These are phyloP conservation scores for Planoprotostelium fungivorum DNA, from an alignment of 78 protist species.

Conservation along the genomic window DNA sequence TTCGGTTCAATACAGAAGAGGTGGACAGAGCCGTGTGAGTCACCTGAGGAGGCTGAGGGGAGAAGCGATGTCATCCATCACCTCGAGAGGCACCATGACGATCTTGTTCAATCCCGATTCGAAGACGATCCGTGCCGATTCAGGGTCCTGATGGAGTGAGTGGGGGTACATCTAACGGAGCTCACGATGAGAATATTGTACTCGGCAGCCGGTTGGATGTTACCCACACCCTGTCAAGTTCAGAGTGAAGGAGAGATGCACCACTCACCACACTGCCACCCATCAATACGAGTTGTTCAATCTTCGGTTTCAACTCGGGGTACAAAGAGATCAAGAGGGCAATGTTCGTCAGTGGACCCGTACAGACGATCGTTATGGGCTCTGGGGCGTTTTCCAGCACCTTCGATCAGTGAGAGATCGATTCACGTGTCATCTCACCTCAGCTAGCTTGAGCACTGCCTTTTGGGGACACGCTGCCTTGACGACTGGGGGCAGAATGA, in stretches of 20 bases:
- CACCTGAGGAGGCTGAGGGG: neutral
- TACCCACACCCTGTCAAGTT: slow-evolving; percentile 47
- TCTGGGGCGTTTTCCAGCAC: neutral
- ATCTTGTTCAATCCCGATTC: slow-evolving; percentile 59
- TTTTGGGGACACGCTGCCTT: slow-evolving; percentile 14
- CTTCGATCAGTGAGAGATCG: neutral
- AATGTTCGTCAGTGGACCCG: slow-evolving; percentile 80
- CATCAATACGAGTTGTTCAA: slow-evolving; percentile 54
- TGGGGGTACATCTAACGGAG: no score
- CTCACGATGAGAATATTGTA: slow-evolving; percentile 36
- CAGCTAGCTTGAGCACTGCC: slow-evolving; percentile 23
- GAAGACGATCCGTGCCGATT: slow-evolving; percentile 74
- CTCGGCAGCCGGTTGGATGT: slow-evolving; percentile 78
- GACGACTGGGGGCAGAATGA: slow-evolving; percentile 12
- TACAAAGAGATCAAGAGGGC: slow-evolving; percentile 59
- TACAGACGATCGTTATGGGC: slow-evolving; percentile 57
- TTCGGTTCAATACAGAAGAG: slow-evolving; percentile 13
- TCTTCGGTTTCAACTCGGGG: slow-evolving; percentile 64
- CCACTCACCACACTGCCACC: slow-evolving; percentile 69
- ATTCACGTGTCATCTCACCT: slow-evolving; percentile 22
- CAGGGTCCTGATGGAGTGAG: slow-evolving; percentile 71
- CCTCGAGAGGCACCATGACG: slow-evolving; percentile 84
- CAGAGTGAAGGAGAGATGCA: neutral
- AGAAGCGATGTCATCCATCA: slow-evolving; percentile 22
- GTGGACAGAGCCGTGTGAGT: slow-evolving; percentile 62